Percentiles rank a stretch among this genome's conserved stretches.
phyloP scores from a whole-genome alignment of 305 asterid species.

The Fraxinus greggii region DNA sequence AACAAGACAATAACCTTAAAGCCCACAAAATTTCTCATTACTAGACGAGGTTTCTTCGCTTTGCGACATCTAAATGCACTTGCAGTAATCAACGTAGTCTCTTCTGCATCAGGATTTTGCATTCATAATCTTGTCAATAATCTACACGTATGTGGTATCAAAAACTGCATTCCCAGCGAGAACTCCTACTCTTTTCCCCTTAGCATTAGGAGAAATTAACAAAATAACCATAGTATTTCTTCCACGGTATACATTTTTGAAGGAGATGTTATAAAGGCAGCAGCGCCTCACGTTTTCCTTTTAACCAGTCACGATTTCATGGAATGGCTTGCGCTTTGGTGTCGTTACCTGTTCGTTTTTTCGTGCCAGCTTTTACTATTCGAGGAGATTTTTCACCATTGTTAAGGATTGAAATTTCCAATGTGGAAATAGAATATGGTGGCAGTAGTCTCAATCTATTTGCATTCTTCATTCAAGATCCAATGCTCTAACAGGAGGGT shows the following conservation, averaged over 20 bases:
- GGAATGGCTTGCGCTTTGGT: constrained; percentile 36
- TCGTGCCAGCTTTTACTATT: constrained; percentile 40
- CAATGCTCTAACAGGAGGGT: neutral
- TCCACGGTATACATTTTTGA: neutral
- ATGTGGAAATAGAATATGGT: constrained; percentile 19
- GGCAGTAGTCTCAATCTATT: neutral
- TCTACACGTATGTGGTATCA: constrained; percentile 39
- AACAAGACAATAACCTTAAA: neutral
- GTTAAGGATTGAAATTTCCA: constrained; percentile 32
- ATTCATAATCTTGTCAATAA: constrained; percentile 31
- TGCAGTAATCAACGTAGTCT: neutral
- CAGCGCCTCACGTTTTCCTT: constrained; percentile 36
- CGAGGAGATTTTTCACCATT: constrained; percentile 38
- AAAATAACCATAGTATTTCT: neutral
- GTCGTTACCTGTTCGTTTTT: constrained; percentile 35
- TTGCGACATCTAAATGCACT: constrained; percentile 23
- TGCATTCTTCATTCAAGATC: neutral
- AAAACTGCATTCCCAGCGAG: constrained; percentile 34
- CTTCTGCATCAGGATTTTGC: constrained; percentile 18
- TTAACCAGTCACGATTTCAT: constrained; percentile 39
- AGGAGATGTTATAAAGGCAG: constrained; percentile 39
- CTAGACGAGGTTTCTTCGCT: constrained; percentile 3
- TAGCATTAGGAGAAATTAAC: constrained; percentile 20
- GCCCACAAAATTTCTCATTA: neutral
- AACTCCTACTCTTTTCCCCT: neutral